Conservation (phyloP, 805 yeast genomes). For the Kockiozyma suomiensis region DNA sequence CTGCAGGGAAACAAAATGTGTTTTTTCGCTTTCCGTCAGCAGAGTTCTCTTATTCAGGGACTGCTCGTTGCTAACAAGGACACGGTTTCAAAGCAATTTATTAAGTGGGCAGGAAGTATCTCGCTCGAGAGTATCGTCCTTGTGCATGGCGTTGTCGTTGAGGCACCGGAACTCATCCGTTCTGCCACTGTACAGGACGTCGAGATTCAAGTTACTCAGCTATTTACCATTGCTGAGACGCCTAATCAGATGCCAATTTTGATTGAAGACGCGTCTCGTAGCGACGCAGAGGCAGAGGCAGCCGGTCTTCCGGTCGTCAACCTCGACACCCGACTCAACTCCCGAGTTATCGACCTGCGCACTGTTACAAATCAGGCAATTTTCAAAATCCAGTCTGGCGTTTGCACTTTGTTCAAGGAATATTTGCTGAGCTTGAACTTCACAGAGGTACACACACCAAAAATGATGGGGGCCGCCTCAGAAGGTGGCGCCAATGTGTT, state of each 20-base stretch:
- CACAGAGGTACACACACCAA: conserved; percentile 95
- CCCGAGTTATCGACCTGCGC: conserved; percentile 94
- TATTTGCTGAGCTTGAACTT: conserved; percentile 68
- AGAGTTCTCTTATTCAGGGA: conserved; percentile 78
- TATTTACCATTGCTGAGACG: conserved; percentile 79
- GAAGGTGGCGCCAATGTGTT: conserved; percentile 99
- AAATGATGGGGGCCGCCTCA: conserved; percentile 89
- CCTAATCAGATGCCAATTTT: conserved; percentile 92
- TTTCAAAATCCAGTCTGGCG: conserved; percentile 90
- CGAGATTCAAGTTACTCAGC: conserved; percentile 76
- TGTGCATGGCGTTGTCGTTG: conserved; percentile 80
- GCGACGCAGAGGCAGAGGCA: conserved; percentile 80
- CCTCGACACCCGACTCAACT: conserved; percentile 92
- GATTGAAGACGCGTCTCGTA: conserved; percentile 94
- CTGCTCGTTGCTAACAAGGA: conserved; percentile 75
- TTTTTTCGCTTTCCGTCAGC: conserved; percentile 91
- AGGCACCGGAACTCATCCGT: conserved; percentile 83
- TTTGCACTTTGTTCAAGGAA: conserved; percentile 85
- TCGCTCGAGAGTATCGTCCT: conserved; percentile 89
- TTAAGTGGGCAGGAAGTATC: conserved; percentile 89
- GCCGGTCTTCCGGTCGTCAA: conserved; percentile 92
- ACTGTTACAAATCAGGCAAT: conserved; percentile 97
- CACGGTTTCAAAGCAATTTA: conserved; percentile 88
- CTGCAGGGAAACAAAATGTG: conserved; percentile 95
- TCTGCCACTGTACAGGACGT: conserved; percentile 89